These are phyloP conservation scores for Blepharisma japonicum DNA, from an alignment of 73 alveolate genomes.

Conservation along the genomic window DNA sequence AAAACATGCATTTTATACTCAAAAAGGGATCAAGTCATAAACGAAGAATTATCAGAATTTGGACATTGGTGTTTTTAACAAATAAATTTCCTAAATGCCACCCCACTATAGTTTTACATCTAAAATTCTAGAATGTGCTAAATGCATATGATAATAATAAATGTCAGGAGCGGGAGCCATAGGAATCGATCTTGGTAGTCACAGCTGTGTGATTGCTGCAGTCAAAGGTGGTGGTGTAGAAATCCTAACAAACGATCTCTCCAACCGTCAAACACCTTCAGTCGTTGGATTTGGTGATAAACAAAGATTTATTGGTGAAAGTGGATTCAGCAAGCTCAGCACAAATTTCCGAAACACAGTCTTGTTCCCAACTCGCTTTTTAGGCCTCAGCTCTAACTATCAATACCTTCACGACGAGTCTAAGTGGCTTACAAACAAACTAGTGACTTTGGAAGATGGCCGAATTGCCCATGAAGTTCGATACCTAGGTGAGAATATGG, in stretches of 20 bases:
- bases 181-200: conserved; percentile 84
- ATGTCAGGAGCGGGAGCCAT: conserved; percentile 60
- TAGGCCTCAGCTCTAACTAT: conserved; percentile 70
- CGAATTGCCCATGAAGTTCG: conserved; percentile 61
- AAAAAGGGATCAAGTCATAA: too few relatives aligned
- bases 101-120: not conserved
- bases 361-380: conserved; percentile 51
- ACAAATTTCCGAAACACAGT: conserved; percentile 72
- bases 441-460: conserved; percentile 45
- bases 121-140: not conserved
- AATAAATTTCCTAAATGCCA: too few relatives aligned
- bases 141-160: conserved; percentile 26
- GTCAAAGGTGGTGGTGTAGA: conserved; percentile 81
- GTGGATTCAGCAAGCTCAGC: conserved; percentile 62
- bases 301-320: conserved; percentile 76
- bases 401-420: conserved; percentile 67
- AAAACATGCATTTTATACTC: too few relatives aligned
- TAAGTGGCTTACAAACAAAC: conserved; percentile 63
- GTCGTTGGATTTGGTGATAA: conserved; percentile 66
- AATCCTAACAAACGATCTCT: conserved; percentile 68
- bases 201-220: conserved; percentile 74
- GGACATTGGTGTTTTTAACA: too few relatives aligned
- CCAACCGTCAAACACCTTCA: conserved; percentile 70
- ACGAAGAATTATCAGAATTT: too few relatives aligned
- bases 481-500: conserved; percentile 52